These are phyloP conservation scores for Cladosporium cucumerinum DNA, from an alignment of 2,329 filamentous ascomycete genomes.

Conservation along the genomic window DNA sequence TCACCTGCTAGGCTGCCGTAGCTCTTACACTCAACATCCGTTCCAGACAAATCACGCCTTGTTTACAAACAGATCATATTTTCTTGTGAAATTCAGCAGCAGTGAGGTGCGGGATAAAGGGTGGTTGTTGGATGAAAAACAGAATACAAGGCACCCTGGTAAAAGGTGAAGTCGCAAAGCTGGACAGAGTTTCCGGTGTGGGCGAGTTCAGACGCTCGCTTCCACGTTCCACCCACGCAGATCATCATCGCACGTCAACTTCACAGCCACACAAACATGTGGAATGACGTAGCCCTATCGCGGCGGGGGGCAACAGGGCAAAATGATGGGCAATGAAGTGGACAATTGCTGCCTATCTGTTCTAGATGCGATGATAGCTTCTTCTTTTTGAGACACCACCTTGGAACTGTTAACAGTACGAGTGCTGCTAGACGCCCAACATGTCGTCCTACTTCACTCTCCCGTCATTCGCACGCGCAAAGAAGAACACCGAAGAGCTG, in stretches of 20 bases:
- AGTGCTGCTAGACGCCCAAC: neutral
- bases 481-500: slow-evolving; percentile 36
- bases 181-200: slow-evolving; percentile 1
- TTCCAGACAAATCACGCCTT: neutral
- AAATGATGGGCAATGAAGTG: neutral
- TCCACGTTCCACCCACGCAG: neutral
- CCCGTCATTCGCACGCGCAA: slow-evolving; percentile 35
- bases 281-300: slow-evolving; percentile 1
- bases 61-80: neutral
- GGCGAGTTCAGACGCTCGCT: neutral
- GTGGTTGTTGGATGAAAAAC: neutral
- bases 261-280: slow-evolving; percentile 4
- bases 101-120: neutral
- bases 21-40: neutral
- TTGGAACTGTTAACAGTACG: neutral
- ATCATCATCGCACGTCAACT: neutral
- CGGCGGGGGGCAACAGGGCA: neutral
- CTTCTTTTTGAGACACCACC: neutral
- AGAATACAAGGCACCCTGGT: neutral
- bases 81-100: neutral
- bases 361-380: too few species aligned
- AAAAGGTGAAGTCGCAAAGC: slow-evolving; percentile 1
- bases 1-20: neutral
- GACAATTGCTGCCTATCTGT: neutral
- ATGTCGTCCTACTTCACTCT: slow-evolving; percentile 35